These are phyloP conservation scores for Nicotiana knightiana DNA, from an alignment of 257 asterid species.

Conservation along the genomic window DNA sequence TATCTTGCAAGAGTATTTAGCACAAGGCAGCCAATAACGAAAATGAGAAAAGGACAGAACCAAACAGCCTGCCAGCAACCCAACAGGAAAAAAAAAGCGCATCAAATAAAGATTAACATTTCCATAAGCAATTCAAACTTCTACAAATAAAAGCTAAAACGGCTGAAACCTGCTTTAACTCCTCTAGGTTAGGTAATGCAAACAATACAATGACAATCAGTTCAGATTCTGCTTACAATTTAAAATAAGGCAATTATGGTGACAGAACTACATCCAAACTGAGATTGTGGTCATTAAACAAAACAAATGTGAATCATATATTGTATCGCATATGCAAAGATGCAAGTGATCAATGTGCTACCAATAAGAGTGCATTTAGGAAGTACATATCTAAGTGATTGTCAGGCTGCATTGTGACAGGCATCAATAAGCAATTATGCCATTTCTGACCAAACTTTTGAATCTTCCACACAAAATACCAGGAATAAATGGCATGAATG, in stretches of 20 bases:
- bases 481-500: not conserved
- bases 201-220: not conserved
- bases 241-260: not conserved
- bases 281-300: not conserved
- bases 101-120: not conserved
- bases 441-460: not conserved
- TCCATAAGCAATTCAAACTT: not conserved
- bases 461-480: not conserved
- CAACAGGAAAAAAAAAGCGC: not conserved
- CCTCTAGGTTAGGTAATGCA: not conserved
- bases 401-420: not conserved
- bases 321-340: not conserved
- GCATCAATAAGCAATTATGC: not conserved
- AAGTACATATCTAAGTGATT: not conserved
- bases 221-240: not conserved
- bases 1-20: conserved; percentile 1
- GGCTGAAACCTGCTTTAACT: not conserved
- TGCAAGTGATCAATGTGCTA: not conserved
- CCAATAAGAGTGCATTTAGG: not conserved
- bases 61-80: not conserved
- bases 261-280: conserved; percentile 1
- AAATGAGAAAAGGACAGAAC: not conserved
- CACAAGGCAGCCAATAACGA: not conserved
- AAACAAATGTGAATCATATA: not conserved
- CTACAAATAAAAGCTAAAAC: not conserved